Evolutionary conservation across 805 yeast genomes (phyloP).

Genomic region (Kluyveromyces nonfermentans): DNA sequence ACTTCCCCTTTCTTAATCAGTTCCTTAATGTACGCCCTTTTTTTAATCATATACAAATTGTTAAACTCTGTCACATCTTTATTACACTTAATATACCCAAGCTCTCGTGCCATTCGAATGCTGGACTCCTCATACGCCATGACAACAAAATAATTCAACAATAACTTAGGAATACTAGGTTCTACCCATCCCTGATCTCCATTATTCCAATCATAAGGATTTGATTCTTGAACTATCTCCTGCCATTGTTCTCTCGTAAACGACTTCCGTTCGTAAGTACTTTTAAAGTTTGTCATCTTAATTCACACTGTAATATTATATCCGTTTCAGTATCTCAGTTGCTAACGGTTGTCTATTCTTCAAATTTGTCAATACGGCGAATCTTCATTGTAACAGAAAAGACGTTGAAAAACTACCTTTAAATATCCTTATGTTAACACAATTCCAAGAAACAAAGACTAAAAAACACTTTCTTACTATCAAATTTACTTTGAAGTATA

Average conservation of each 20-base stretch:
- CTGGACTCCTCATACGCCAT: slow-evolving; percentile 74
- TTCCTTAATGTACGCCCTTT: slow-evolving; percentile 18
- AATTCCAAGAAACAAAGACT: too few species aligned
- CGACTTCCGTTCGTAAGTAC: slow-evolving; percentile 14
- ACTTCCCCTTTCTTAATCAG: slow-evolving; percentile 21
- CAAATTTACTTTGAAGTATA: too few species aligned
- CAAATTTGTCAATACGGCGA: too few species aligned
- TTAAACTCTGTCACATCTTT: slow-evolving; percentile 26
- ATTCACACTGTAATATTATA: background rate
- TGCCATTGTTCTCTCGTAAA: slow-evolving; percentile 23
- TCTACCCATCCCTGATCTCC: slow-evolving; percentile 27
- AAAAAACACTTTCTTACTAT: too few species aligned
- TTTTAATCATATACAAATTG: slow-evolving; percentile 18
- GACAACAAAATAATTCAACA: slow-evolving; percentile 64
- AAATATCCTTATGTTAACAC: too few species aligned
- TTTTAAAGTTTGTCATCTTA: slow-evolving; percentile 7
- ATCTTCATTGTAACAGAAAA: too few species aligned
- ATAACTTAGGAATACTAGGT: slow-evolving; percentile 33
- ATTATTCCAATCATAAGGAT: background rate
- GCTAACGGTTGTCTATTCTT: too few species aligned
- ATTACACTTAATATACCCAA: slow-evolving; percentile 26
- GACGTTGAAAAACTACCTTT: too few species aligned
- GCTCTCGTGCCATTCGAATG: slow-evolving; percentile 48
- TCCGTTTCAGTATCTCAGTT: too few species aligned
- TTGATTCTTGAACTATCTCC: slow-evolving; percentile 15